Evolutionary conservation across 257 asterid species (phyloP).

Genomic region (Haberlea rhodopensis): DNA sequence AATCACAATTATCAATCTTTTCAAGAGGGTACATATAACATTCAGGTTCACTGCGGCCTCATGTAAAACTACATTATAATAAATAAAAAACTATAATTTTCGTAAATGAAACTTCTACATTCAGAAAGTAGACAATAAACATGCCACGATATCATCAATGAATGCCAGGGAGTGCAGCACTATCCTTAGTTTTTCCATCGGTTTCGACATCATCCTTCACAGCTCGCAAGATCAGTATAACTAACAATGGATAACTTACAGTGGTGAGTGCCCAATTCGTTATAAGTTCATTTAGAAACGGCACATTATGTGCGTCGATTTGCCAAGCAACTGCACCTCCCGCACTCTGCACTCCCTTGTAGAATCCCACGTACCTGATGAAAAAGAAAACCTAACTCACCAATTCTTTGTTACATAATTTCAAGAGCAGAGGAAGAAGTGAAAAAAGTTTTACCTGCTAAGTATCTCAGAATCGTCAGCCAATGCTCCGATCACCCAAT

Average conservation of each 20-base stretch:
- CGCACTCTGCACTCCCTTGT: constrained; percentile 49
- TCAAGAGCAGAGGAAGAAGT: not conserved
- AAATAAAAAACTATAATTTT: not conserved
- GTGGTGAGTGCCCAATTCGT: constrained; percentile 37
- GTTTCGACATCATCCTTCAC: constrained; percentile 37
- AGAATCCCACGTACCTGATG: constrained; percentile 41
- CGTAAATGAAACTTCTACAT: not conserved
- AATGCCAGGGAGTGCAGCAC: constrained; percentile 20
- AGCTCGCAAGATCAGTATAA: constrained; percentile 31
- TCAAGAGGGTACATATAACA: not conserved
- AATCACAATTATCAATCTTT: not conserved
- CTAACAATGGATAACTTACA: constrained; percentile 39
- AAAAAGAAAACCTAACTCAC: not conserved
- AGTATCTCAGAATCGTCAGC: constrained; percentile 56
- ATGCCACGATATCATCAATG: not conserved
- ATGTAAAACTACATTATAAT: not conserved
- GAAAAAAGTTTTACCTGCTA: constrained; percentile 36
- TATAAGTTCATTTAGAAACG: constrained; percentile 35
- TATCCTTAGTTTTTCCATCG: constrained; percentile 21
- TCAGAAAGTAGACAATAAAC: not conserved
- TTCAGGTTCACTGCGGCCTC: not conserved
- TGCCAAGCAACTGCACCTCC: constrained; percentile 53
- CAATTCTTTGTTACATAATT: not conserved
- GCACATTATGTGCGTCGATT: constrained; percentile 33
- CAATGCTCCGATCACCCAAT: constrained; percentile 53